A percentile compares a stretch with the other conserved stretches of the same genome.
phyloP scores from a whole-genome alignment of 768 basidiomycete species.

The Coprinellus micaceus region DNA sequence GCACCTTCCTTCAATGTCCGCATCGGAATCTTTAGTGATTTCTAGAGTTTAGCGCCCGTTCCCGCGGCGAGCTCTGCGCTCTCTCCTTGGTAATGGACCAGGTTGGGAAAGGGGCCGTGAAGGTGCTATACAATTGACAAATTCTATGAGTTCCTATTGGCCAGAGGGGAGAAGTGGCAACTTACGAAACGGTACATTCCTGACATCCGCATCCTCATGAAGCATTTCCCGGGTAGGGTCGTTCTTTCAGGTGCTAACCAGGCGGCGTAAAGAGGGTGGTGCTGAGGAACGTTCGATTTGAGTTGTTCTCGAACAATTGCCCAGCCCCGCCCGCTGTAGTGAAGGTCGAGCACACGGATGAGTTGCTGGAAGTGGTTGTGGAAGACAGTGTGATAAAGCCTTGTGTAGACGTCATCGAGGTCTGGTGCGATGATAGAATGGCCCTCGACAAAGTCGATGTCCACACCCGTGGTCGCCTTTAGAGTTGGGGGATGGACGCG shows the following conservation, averaged over 20 bases:
- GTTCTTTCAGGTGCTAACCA: constrained; percentile 49
- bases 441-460: constrained; percentile 43
- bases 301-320: constrained; percentile 44
- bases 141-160: constrained; percentile 2
- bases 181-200: constrained; percentile 55
- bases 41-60: neutral
- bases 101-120: constrained; percentile 52
- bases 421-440: constrained; percentile 49
- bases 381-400: constrained; percentile 56
- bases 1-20: too few species aligned
- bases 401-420: constrained; percentile 52
- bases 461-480: constrained; percentile 45
- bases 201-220: constrained; percentile 55
- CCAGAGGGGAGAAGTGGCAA: neutral
- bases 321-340: constrained; percentile 56
- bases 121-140: constrained; percentile 53
- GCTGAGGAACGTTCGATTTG: constrained; percentile 38
- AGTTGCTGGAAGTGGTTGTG: constrained; percentile 61
- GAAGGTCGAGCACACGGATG: constrained; percentile 53
- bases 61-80: constrained; percentile 6
- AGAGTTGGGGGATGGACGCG: constrained; percentile 51
- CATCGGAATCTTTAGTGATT: too few species aligned
- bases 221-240: constrained; percentile 52
- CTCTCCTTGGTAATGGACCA: constrained; percentile 47
- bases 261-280: constrained; percentile 44